A percentile compares a stretch with the other conserved stretches of the same genome.
These are phyloP conservation scores for Verticillium zaregamsianum DNA, from an alignment of 2,329 filamentous ascomycete genomes.

Conservation along the genomic window DNA sequence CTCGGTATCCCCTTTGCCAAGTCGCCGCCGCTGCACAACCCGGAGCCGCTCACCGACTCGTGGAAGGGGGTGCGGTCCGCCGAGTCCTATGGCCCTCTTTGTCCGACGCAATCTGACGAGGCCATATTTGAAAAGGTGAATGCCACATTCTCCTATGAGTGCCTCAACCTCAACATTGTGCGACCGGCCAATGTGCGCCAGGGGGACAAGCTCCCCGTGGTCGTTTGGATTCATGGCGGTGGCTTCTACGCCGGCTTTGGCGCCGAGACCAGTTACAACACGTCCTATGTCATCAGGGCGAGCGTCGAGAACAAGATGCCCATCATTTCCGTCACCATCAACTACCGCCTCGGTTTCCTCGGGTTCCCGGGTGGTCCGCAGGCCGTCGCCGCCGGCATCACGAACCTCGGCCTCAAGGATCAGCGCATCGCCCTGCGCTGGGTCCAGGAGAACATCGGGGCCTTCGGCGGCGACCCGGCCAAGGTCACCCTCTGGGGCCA, in stretches of 20 bases:
- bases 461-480: constrained; percentile 47
- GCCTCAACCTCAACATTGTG: constrained; percentile 58
- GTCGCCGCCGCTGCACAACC: constrained; percentile 41
- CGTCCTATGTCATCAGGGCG: constrained; percentile 52
- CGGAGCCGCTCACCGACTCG: constrained; percentile 40
- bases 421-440: constrained; percentile 47
- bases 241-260: constrained; percentile 21
- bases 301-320: constrained; percentile 39
- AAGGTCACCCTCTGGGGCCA: constrained; percentile 45
- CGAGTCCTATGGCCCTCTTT: constrained; percentile 37
- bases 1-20: constrained; percentile 45
- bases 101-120: constrained; percentile 17
- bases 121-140: constrained; percentile 9
- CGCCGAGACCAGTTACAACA: constrained; percentile 50
- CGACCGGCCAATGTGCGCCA: constrained; percentile 42
- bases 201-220: constrained; percentile 43
- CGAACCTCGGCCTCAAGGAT: constrained; percentile 52
- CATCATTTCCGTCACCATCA: constrained; percentile 42
- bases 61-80: constrained; percentile 37
- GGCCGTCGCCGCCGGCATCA: constrained; percentile 45
- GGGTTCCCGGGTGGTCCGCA: constrained; percentile 45
- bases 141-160: constrained; percentile 46
- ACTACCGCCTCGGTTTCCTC: constrained; percentile 50
- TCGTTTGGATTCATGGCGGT: constrained; percentile 52
- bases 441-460: constrained; percentile 49